These are phyloP conservation scores for Arctostaphylos glauca DNA, from an alignment of 148 eudicot species.

Conservation along the genomic window DNA sequence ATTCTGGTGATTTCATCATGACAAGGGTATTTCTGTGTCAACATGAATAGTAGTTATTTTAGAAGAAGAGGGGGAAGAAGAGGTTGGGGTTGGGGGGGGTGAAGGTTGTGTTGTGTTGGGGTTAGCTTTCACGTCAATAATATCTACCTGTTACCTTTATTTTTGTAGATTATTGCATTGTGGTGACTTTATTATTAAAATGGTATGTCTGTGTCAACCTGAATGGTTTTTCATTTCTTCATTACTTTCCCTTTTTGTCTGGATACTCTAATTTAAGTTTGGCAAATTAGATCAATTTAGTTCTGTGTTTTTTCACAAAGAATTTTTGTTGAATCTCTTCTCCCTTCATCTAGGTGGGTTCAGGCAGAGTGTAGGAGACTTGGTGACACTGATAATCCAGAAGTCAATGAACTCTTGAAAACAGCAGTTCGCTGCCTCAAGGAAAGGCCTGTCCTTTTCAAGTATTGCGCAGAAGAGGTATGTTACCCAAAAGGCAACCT, in stretches of 20 bases:
- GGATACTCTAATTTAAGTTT: neutral
- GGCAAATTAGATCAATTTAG: neutral
- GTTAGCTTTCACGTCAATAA: neutral
- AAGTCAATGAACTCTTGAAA: conserved; percentile 81
- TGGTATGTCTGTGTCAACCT: neutral
- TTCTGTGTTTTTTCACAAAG: neutral
- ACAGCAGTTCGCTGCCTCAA: conserved; percentile 93
- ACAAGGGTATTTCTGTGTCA: too few species aligned
- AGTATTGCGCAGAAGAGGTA: conserved; percentile 99
- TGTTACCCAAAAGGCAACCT: too few species aligned
- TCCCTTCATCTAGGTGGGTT: conserved; percentile 69
- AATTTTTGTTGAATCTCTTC: neutral
- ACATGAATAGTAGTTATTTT: too few species aligned
- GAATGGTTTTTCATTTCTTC: neutral
- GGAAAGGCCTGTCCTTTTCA: conserved; percentile 98
- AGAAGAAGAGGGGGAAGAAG: too few species aligned
- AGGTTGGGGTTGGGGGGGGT: too few species aligned
- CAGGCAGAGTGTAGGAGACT: conserved; percentile 89
- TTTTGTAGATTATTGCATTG: neutral
- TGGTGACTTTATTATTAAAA: neutral
- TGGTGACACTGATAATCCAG: conserved; percentile 94
- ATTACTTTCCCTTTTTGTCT: neutral
- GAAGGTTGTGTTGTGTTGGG: too few species aligned
- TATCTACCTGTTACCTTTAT: neutral
- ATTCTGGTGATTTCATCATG: too few species aligned